phyloP scores from a whole-genome alignment of 495 filamentous ascomycete genomes.

The Penicillium lividum region DNA sequence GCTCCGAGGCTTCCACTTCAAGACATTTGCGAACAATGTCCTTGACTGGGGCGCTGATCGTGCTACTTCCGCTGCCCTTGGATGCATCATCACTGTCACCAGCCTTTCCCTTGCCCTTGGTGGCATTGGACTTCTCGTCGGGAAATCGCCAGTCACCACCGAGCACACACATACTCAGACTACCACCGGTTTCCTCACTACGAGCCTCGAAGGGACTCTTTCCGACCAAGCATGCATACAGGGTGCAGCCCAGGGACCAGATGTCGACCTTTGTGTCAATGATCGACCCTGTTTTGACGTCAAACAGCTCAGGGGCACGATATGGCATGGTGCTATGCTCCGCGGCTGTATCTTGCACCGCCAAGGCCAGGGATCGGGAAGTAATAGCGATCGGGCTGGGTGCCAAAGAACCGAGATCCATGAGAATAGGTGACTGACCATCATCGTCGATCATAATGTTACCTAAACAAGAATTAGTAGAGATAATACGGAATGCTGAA shows the following conservation, averaged over 20 bases:
- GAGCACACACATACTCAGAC: slow-evolving; percentile 84
- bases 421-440: slow-evolving; percentile 86
- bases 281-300: slow-evolving; percentile 89
- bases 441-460: slow-evolving; percentile 97
- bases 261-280: slow-evolving; percentile 98
- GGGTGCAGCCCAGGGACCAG: slow-evolving; percentile 93
- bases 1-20: slow-evolving; percentile 86
- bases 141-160: slow-evolving; percentile 94
- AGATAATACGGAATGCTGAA: background rate
- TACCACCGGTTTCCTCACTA: slow-evolving; percentile 93
- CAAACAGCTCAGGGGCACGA: slow-evolving; percentile 94
- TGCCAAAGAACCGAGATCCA: slow-evolving; percentile 94
- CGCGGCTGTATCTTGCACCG: slow-evolving; percentile 89
- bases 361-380: slow-evolving; percentile 83
- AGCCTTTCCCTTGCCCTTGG: slow-evolving; percentile 56
- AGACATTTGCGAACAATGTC: slow-evolving; percentile 86
- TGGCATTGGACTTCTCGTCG: slow-evolving; percentile 65
- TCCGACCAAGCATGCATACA: slow-evolving; percentile 93
- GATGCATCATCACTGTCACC: slow-evolving; percentile 29
- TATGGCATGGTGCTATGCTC: slow-evolving; percentile 99
- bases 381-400: slow-evolving; percentile 91
- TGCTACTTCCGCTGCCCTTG: slow-evolving; percentile 26
- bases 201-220: slow-evolving; percentile 96
- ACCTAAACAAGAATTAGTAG: slow-evolving; percentile 48
- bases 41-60: slow-evolving; percentile 75